Evolutionary conservation across 768 basidiomycete genomes (phyloP).

Genomic region (Pilatotrama ljubarskyi): DNA sequence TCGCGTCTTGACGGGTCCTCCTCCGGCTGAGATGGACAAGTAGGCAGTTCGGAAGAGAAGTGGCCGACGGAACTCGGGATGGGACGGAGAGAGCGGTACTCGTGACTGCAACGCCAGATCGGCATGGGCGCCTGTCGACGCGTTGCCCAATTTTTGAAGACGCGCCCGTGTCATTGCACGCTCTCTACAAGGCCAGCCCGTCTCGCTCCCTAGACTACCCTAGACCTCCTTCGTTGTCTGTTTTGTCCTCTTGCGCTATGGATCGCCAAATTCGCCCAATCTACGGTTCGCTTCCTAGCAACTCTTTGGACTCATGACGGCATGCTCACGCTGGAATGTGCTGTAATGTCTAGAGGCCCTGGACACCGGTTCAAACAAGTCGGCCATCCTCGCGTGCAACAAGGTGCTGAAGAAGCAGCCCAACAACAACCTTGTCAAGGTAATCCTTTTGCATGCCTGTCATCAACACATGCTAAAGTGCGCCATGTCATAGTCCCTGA

Average conservation of each 20-base stretch:
- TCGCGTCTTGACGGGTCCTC: background rate
- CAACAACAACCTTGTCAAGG: constrained; percentile 72
- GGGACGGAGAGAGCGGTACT: constrained; percentile 11
- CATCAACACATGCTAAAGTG: background rate
- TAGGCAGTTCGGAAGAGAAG: constrained; percentile 10
- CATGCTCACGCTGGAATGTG: constrained; percentile 5
- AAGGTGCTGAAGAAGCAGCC: constrained; percentile 87
- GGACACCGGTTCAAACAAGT: constrained; percentile 85
- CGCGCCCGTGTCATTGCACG: constrained; percentile 20
- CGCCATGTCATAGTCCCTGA: constrained; percentile 58
- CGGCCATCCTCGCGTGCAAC: constrained; percentile 81
- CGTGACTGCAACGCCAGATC: constrained; percentile 12
- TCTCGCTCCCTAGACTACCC: background rate
- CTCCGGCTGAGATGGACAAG: background rate
- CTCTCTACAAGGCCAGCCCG: constrained; percentile 1
- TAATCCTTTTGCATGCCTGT: constrained; percentile 19
- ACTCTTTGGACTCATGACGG: background rate
- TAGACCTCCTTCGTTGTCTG: background rate
- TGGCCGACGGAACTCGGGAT: constrained; percentile 16
- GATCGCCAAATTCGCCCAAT: constrained; percentile 86
- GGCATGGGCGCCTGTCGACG: constrained; percentile 16
- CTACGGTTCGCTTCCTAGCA: constrained; percentile 56
- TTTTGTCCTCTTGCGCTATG: constrained; percentile 34
- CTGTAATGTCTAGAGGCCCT: constrained; percentile 61
- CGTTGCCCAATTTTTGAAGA: constrained; percentile 24